Base-by-base conservation (phyloP, 2,329 filamentous ascomycete species). In the Pyrenophora graminea region DNA sequence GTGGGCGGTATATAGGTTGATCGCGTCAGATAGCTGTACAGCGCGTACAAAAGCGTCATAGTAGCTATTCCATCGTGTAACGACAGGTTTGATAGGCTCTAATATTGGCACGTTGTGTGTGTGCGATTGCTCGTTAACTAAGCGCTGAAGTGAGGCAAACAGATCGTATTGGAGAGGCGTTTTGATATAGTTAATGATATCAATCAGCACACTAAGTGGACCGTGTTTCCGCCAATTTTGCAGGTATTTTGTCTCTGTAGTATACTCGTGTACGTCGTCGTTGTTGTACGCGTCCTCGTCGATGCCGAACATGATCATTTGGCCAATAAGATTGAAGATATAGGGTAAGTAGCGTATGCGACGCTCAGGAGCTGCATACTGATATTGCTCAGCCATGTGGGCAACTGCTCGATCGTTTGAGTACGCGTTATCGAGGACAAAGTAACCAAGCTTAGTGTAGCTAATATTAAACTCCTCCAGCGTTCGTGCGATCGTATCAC, bases 331-430 rank as follows among this genome's bases (percentile, higher is more conserved):
- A 25, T 25, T 25, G 23, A 25, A 9, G 6, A 9, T 51, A 23
- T 52, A 13, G 37, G 49, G 23, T 10, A 17, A 32, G 33, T 32
- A 39, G 49, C 49, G 39, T n/a, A 43, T 23, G 38, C 49, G 25
- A 21, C 19, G 32, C 6, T 44, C 1, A 12, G 23, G 21, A 12
- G 43, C n/a, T 21, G 31, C 41, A 9, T 46, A 46, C 23, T 23
- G 37, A 7, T 25, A 25, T 9, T 21, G 19, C 19, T 21, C 19
- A 21, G 19, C 19, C 19, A 21, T 21, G 6, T 9, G 6, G 8
- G 10, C 37, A 42, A n/a, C 30, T 37, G 19, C 38, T 31, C 38
- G 19, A 48, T 13, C n/a, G 5, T 9, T 2, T 17, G 13, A 6
- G 43, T 23, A 3, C 4, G 43, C 43, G 23, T 45, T 39, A n/a